Conservation (phyloP, 202 grass and related monocot genomes). For the Schoenoplectus triqueter region DNA sequence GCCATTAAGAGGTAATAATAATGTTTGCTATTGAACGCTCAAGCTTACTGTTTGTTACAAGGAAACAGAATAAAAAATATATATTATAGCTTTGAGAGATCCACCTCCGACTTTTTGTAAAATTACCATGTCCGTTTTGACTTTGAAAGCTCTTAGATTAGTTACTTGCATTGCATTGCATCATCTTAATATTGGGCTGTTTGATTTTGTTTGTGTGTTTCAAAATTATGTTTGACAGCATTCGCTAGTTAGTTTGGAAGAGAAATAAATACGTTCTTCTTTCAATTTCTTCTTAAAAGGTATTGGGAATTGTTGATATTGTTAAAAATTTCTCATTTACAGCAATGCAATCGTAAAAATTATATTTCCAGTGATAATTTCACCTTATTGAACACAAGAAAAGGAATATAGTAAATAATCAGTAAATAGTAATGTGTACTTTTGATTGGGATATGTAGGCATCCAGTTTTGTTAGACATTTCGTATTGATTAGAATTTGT, state of each 20-base stretch:
- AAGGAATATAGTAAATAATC: not conserved
- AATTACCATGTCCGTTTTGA: not conserved
- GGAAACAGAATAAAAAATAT: not conserved
- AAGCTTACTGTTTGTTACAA: not conserved
- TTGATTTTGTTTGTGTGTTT: not conserved
- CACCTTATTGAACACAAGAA: not conserved
- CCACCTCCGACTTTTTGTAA: not conserved
- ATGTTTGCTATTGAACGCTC: not conserved
- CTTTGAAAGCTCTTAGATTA: not conserved
- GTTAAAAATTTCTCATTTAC: not conserved
- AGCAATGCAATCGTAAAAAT: not conserved
- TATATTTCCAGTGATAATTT: not conserved
- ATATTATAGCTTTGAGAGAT: not conserved
- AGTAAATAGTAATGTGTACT: not conserved
- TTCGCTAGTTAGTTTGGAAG: not conserved
- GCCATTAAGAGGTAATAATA: constrained; percentile 27
- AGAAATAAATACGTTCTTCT: not conserved
- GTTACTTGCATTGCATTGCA: not conserved
- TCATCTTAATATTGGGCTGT: not conserved
- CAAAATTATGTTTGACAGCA: not conserved
- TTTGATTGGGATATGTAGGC: not conserved
- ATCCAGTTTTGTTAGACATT: not conserved
- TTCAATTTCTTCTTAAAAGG: not conserved
- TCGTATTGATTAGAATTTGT: not conserved
- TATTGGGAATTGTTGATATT: not conserved